Evolutionary conservation across 345 rosid species (phyloP).

Genomic region (Viola odorata): DNA sequence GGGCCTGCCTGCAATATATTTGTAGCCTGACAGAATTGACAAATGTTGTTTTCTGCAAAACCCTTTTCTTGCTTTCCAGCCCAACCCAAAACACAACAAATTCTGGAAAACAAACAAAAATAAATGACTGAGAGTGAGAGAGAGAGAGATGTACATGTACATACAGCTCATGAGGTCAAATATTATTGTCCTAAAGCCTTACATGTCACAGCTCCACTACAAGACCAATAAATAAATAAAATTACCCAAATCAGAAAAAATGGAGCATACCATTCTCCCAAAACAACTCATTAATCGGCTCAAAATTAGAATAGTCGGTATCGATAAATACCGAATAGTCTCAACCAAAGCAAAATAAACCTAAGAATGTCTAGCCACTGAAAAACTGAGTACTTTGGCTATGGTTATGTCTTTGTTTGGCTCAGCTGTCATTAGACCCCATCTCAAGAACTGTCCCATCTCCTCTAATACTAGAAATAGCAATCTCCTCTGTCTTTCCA

Average conservation of each 20-base stretch:
- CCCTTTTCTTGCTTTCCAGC: slow-evolving; percentile 5
- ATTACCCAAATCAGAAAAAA: slow-evolving; percentile 3
- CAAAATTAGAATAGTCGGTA: no score
- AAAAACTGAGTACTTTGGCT: slow-evolving; percentile 18
- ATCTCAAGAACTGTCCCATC: slow-evolving; percentile 26
- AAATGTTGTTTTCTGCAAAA: slow-evolving; percentile 19
- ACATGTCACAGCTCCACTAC: slow-evolving; percentile 20
- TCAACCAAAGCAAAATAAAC: slow-evolving; percentile 11
- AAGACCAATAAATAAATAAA: slow-evolving; percentile 2
- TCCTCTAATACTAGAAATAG: slow-evolving; percentile 20
- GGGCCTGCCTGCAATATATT: slow-evolving; percentile 17
- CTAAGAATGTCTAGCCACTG: slow-evolving; percentile 15
- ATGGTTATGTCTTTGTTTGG: slow-evolving; percentile 26
- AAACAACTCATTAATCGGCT: slow-evolving; percentile 4
- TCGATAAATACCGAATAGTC: no score
- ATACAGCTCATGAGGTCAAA: no score
- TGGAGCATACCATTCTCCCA: slow-evolving; percentile 4
- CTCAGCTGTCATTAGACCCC: slow-evolving; percentile 55
- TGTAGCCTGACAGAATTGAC: slow-evolving; percentile 16
- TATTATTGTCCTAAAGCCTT: slow-evolving; percentile 2
- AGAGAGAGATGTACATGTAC: background rate
- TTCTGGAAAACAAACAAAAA: slow-evolving; percentile 17
- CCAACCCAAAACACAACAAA: slow-evolving; percentile 19
- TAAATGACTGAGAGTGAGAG: slow-evolving; percentile 16
- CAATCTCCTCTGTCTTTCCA: slow-evolving; percentile 36